Evolutionary conservation across 768 basidiomycete species (phyloP), one percentile per base, ranked within the genome.

Genomic region (Gymnopilus junonius): DNA sequence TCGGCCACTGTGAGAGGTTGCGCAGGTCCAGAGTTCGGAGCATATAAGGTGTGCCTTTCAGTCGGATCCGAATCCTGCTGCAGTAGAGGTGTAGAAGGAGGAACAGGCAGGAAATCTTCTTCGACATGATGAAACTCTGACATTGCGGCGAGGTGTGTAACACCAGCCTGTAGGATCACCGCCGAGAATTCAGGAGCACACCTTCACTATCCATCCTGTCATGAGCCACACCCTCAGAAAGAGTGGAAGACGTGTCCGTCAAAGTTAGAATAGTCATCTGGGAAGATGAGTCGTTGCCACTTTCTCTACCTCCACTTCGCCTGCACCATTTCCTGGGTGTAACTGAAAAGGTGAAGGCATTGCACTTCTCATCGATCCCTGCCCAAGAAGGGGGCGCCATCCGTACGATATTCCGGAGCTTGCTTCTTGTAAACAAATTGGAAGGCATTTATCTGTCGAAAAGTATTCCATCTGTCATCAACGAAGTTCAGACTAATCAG

Each of bases 131-230:
- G n/a, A n/a, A n/a, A n/a, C n/a, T n/a, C n/a, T n/a, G n/a, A n/a
- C n/a, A n/a, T n/a, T n/a, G n/a, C n/a, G n/a, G n/a, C n/a, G n/a
- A n/a, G n/a, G 25, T 31, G 45, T 2, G 2, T 11, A 27, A 21
- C 50, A 39, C 58, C 43, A 1, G 57, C 63, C n/a, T 64, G 63
- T 6, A 59, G 51, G 4, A 64, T 50, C 3, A 63, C 27, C 27
- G 46, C 35, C 1, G 57, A 31, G 57, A 48, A n/a, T 62, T 40
- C n/a, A 62, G 32, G 5, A 58, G 35, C n/a, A n/a, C n/a, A n/a
- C n/a, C n/a, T n/a, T n/a, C n/a, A n/a, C n/a, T n/a, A n/a, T n/a
- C n/a, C n/a, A n/a, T n/a, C n/a, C n/a, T n/a, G n/a, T n/a, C n/a
- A n/a, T n/a, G n/a, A n/a, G n/a, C n/a, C n/a, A n/a, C n/a, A n/a